Conservation (phyloP, 164 flowering plant species). For the Vitis amurensis region DNA sequence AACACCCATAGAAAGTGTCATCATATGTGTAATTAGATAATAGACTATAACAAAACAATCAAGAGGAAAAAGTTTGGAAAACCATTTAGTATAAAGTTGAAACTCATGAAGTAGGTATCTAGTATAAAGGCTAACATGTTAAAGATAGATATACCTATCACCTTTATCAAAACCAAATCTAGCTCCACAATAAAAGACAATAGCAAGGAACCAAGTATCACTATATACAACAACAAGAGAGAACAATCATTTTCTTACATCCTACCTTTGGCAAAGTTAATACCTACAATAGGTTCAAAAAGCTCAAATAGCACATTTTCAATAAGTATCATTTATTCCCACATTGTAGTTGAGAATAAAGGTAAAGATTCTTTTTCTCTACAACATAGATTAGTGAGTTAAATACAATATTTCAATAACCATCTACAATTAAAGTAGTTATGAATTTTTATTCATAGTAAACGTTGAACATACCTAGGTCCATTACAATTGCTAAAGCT, state of each 20-base stretch:
- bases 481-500: too few species aligned
- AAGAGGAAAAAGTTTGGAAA: too few species aligned
- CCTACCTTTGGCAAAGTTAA: constrained; percentile 90
- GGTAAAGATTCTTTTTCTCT: constrained; percentile 87
- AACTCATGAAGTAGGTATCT: not conserved
- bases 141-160: constrained; percentile 45
- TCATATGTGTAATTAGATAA: too few species aligned
- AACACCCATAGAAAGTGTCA: too few species aligned
- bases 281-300: constrained; percentile 88
- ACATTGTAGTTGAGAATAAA: constrained; percentile 72
- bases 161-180: constrained; percentile 71
- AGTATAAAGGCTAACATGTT: not conserved
- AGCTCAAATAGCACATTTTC: constrained; percentile 91
- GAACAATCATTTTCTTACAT: constrained; percentile 85
- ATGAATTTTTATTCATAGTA: too few species aligned
- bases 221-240: constrained; percentile 85
- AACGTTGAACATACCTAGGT: too few species aligned
- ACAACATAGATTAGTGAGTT: constrained; percentile 14
- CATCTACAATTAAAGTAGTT: too few species aligned
- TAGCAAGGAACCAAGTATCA: constrained; percentile 87
- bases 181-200: constrained; percentile 77
- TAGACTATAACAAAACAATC: too few species aligned
- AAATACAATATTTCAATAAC: constrained; percentile 1
- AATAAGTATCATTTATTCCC: constrained; percentile 86
- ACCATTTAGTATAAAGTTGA: not conserved